Evolutionary conservation across 202 grass and related monocot genomes (phyloP), one percentile per base, ranked within the genome.

Genomic region (Panicum virgatum): DNA sequence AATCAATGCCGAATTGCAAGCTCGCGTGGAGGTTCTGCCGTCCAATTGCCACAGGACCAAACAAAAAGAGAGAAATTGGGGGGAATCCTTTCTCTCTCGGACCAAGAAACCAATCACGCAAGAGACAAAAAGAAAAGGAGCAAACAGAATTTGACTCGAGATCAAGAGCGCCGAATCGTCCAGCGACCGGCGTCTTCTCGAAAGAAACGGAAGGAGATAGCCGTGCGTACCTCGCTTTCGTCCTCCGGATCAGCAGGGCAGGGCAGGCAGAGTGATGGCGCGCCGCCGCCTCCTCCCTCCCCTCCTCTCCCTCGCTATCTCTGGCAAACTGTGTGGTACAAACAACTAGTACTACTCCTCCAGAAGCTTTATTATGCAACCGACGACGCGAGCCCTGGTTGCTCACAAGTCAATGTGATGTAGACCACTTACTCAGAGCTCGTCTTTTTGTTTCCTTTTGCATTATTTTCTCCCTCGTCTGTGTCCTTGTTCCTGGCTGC

Each of bases 321-420:
- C 26, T 65, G 1, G 16, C 66, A 45, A 61, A 65, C n/a, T 63
- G 72, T 61, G 72, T 22, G 78, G 68, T 72, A 51, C 32, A n/a
- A n/a, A n/a, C n/a, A 34, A 34, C 44, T 71, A 68, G 12, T 15
- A 58, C 38, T 83, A 23, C n/a, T n/a, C n/a, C 22, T 65, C 50
- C 25, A 58, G 79, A 74, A 59, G 87, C 51, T 43, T 34, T 75
- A 83, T 83, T 74, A 83, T 83, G 79, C 80, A 68, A 37, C 58
- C 46, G 71, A 76, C 72, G 78, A 82, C 74, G 83, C 63, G 76
- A 66, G 58, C 43, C 69, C 34, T 50, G 63, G 77, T 57, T 53
- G 87, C 70, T 89, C 83, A 5, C 44, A 54, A 68, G 88, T 90
- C 84, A 83, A 79, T 53, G 12, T 50, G 84, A 85, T 66, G 47